Evolutionary conservation across 2,329 filamentous ascomycete species (phyloP).

Genomic region (Clonostachys rosea): DNA sequence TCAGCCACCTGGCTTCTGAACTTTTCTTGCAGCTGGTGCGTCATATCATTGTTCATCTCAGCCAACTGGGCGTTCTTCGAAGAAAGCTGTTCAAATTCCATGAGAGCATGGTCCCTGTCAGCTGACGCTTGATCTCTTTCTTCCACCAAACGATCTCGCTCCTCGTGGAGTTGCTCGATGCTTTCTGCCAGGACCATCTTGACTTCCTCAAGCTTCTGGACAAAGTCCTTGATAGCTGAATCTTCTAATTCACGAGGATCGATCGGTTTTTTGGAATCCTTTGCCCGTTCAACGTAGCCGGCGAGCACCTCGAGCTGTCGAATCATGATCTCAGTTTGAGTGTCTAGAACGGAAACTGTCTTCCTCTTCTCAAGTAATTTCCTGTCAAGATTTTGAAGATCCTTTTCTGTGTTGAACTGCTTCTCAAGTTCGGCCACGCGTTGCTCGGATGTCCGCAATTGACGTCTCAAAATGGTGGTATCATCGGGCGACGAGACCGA

Average conservation of each 20-base stretch:
- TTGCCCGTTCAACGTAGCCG: conserved; percentile 81
- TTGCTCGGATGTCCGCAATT: conserved; percentile 77
- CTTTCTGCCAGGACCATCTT: conserved; percentile 52
- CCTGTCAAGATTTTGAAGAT: conserved; percentile 73
- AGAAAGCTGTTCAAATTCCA: conserved; percentile 93
- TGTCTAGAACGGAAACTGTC: conserved; percentile 90
- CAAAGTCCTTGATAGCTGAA: conserved; percentile 85
- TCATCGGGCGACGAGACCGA: conserved; percentile 63
- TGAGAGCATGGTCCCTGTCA: conserved; percentile 86
- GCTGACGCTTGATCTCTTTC: conserved; percentile 79
- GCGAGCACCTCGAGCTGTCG: conserved; percentile 86
- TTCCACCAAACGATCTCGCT: conserved; percentile 77
- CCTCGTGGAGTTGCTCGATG: conserved; percentile 58
- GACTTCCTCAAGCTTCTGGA: conserved; percentile 65
- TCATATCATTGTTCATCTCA: conserved; percentile 92
- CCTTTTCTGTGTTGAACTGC: conserved; percentile 64
- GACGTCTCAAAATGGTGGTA: conserved; percentile 62
- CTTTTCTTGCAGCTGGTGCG: conserved; percentile 87
- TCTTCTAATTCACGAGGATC: conserved; percentile 82
- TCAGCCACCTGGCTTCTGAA: conserved; percentile 71
- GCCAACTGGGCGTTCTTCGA: conserved; percentile 91
- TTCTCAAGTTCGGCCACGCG: conserved; percentile 81
- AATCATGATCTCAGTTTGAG: conserved; percentile 92
- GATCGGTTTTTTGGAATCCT: conserved; percentile 74
- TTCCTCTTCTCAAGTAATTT: conserved; percentile 90